phyloP scores from a whole-genome alignment of 306 rosid species.

The Quercus alba region DNA sequence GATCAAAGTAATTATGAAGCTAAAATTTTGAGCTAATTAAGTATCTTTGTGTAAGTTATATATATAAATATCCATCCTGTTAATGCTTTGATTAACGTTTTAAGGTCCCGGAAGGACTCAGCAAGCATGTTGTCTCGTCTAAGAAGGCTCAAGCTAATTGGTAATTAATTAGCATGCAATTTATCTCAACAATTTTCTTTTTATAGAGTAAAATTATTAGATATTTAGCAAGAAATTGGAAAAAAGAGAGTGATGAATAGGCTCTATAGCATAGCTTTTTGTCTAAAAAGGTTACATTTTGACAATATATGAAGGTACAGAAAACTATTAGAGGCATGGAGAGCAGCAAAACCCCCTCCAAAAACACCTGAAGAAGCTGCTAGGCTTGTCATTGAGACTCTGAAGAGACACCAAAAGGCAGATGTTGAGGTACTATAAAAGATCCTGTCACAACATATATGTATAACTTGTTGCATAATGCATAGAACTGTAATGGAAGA shows the following conservation, averaged over 20 bases:
- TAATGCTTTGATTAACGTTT: not conserved
- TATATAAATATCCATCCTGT: not conserved
- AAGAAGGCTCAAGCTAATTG: slow-evolving; percentile 91
- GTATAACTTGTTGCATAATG: not conserved
- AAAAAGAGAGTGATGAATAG: not conserved
- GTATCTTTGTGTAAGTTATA: not conserved
- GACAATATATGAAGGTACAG: slow-evolving; percentile 58
- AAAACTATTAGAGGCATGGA: slow-evolving; percentile 82
- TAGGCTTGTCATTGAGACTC: slow-evolving; percentile 61
- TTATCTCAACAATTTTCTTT: not conserved
- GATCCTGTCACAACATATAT: not conserved
- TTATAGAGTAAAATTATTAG: not conserved
- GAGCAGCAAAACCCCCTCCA: slow-evolving; percentile 70
- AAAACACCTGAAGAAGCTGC: slow-evolving; percentile 76
- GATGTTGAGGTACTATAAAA: slow-evolving; percentile 74
- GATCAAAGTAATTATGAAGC: not conserved
- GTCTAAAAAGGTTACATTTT: not conserved
- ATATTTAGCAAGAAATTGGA: not conserved
- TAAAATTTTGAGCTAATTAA: not conserved
- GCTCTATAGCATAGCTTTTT: not conserved
- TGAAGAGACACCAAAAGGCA: slow-evolving; percentile 62
- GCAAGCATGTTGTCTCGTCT: slow-evolving; percentile 72
- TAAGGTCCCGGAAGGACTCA: slow-evolving; percentile 84
- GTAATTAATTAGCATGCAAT: slow-evolving; percentile 23
- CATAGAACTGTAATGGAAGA: not conserved